Conservation (phyloP, 2,329 filamentous ascomycete species). For the Didymella keratinophila region DNA sequence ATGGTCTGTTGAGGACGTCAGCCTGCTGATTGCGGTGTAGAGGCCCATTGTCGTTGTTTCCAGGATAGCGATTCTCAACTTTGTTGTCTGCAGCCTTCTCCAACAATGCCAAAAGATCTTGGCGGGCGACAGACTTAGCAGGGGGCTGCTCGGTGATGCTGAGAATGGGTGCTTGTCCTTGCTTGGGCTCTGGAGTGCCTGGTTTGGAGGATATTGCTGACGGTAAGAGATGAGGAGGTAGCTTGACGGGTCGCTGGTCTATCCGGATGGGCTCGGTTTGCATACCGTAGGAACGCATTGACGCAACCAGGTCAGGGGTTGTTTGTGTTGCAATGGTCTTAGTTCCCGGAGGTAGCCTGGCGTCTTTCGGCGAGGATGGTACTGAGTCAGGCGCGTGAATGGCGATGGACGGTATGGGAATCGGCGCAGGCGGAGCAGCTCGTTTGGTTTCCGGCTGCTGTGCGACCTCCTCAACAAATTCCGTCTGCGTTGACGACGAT, state of each 20-base stretch:
- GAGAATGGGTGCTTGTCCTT: slow-evolving; percentile 15
- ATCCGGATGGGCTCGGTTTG: slow-evolving; percentile 94
- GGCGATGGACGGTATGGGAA: slow-evolving; percentile 81
- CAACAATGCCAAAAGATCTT: slow-evolving; percentile 41
- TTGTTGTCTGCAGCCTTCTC: slow-evolving; percentile 39
- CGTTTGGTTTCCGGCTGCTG: slow-evolving; percentile 26
- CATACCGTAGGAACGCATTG: slow-evolving; percentile 65
- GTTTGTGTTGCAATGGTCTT: slow-evolving; percentile 88
- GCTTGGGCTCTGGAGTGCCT: slow-evolving; percentile 47
- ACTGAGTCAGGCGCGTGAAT: slow-evolving; percentile 88
- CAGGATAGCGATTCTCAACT: slow-evolving; percentile 73
- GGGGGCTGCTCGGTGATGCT: slow-evolving; percentile 24
- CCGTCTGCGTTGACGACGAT: slow-evolving; percentile 70
- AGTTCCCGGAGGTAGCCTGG: slow-evolving; percentile 78
- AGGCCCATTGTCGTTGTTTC: slow-evolving; percentile 82
- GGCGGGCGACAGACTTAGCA: slow-evolving; percentile 33
- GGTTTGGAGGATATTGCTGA: slow-evolving; percentile 71
- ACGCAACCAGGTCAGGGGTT: slow-evolving; percentile 58
- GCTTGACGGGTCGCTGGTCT: slow-evolving; percentile 75
- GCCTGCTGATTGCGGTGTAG: slow-evolving; percentile 66
- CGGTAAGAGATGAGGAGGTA: slow-evolving; percentile 81
- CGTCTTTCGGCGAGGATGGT: slow-evolving; percentile 76
- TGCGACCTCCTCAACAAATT: slow-evolving; percentile 45
- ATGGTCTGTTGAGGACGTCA: slow-evolving; percentile 69
- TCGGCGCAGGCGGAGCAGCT: slow-evolving; percentile 49